A percentile compares a stretch with the other conserved stretches of the same genome.
Evolutionary conservation across 495 filamentous ascomycete genomes (phyloP).

Genomic region (Aspergillus asperescens): DNA sequence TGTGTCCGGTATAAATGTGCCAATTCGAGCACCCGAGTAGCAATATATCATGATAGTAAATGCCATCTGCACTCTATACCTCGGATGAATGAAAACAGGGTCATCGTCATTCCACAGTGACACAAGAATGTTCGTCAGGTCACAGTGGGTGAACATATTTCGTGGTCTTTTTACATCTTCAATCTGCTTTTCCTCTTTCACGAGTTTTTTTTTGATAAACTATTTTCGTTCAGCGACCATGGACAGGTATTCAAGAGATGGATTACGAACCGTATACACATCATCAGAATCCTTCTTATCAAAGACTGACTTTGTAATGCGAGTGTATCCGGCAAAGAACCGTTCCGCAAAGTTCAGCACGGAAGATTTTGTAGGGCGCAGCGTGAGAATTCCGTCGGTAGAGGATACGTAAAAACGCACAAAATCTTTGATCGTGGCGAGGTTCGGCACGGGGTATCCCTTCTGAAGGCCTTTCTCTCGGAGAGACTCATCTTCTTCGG

Average conservation of each 20-base stretch:
- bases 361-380: slow-evolving; percentile 10
- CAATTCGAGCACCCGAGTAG: slow-evolving; percentile 4
- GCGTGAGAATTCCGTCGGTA: slow-evolving; percentile 6
- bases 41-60: slow-evolving; percentile 6
- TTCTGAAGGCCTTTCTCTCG: slow-evolving; percentile 7
- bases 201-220: slow-evolving; percentile 4
- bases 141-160: slow-evolving; percentile 9
- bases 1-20: slow-evolving; percentile 10
- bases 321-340: slow-evolving; percentile 15
- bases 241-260: background rate
- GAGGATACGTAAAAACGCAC: slow-evolving; percentile 15
- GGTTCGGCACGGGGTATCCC: slow-evolving; percentile 14
- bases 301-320: slow-evolving; percentile 7
- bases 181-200: slow-evolving; percentile 5
- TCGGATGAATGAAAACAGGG: slow-evolving; percentile 5
- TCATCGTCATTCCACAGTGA: slow-evolving; percentile 12
- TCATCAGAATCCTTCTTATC: slow-evolving; percentile 5
- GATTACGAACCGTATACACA: slow-evolving; percentile 2
- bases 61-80: slow-evolving; percentile 7
- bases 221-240: background rate
- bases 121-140: slow-evolving; percentile 12
- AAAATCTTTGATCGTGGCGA: slow-evolving; percentile 17
- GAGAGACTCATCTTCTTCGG: slow-evolving; percentile 9
- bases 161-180: slow-evolving; percentile 8
- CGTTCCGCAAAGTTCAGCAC: slow-evolving; percentile 15